Conservation (phyloP, 805 yeast genomes). For the Kodamaea kaohsiungensis region DNA sequence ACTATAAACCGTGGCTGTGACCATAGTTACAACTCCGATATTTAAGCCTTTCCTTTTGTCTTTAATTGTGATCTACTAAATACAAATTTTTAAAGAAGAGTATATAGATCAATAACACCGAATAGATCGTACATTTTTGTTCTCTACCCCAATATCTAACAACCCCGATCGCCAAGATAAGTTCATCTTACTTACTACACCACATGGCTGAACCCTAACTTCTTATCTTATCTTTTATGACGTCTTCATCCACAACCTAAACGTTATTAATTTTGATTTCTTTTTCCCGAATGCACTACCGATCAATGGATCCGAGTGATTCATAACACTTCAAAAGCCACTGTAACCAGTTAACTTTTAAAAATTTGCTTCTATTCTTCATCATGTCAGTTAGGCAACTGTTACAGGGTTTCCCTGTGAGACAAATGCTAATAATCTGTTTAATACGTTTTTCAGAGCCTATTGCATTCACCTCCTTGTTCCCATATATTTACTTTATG, state of each 20-base stretch:
- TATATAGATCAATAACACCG: too few species aligned
- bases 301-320: neutral
- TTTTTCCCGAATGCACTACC: neutral
- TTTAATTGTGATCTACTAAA: too few species aligned
- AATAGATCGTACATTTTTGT: too few species aligned
- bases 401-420: slow-evolving; percentile 50
- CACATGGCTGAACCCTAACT: too few species aligned
- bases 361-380: neutral
- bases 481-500: slow-evolving; percentile 67
- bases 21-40: too few species aligned
- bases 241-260: neutral
- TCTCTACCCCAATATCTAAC: too few species aligned
- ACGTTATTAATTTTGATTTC: neutral
- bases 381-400: slow-evolving; percentile 1
- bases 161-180: too few species aligned
- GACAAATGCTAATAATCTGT: slow-evolving; percentile 43
- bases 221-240: neutral
- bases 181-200: too few species aligned
- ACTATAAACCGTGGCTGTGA: too few species aligned
- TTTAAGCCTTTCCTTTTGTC: too few species aligned
- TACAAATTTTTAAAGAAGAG: too few species aligned
- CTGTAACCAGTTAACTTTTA: neutral
- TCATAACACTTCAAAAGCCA: slow-evolving; percentile 1
- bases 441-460: slow-evolving; percentile 61
- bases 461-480: slow-evolving; percentile 60